Conservation (phyloP, 805 yeast species). For the Maudiozyma saulgeensis region DNA sequence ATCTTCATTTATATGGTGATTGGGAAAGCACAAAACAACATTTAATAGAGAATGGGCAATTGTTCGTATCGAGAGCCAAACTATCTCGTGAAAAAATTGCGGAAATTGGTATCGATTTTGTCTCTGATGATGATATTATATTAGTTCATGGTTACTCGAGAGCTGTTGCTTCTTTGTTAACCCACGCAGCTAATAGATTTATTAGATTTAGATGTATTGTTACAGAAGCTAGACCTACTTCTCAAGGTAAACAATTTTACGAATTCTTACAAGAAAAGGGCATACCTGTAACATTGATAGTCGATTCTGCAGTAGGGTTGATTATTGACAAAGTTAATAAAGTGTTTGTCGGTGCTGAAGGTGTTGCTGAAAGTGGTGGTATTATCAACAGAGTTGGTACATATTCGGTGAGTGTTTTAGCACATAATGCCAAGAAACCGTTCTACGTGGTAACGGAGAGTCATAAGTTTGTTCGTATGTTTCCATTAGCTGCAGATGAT, state of each 20-base stretch:
- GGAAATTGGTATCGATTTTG: conserved; percentile 75
- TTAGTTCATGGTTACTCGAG: conserved; percentile 88
- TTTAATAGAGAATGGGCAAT: conserved; percentile 85
- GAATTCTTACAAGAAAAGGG: conserved; percentile 54
- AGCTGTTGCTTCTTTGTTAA: conserved; percentile 70
- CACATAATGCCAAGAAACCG: conserved; percentile 84
- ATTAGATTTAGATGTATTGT: conserved; percentile 83
- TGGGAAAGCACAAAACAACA: conserved; percentile 91
- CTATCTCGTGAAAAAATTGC: conserved; percentile 84
- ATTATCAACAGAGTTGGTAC: conserved; percentile 92
- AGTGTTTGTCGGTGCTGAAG: conserved; percentile 95
- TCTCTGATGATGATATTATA: conserved; percentile 85
- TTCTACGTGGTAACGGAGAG: conserved; percentile 89
- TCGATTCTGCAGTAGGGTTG: conserved; percentile 89
- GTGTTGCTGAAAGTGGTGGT: conserved; percentile 98
- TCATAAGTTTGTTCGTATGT: conserved; percentile 92
- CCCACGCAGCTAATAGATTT: conserved; percentile 65
- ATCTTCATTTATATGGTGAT: conserved; percentile 73
- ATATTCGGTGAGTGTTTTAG: conserved; percentile 87
- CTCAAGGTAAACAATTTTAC: conserved; percentile 67
- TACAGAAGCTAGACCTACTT: conserved; percentile 86
- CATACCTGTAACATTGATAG: conserved; percentile 80
- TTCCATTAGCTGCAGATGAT: conserved; percentile 89
- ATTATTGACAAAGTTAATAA: conserved; percentile 87
- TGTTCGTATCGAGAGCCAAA: conserved; percentile 86